phyloP scores from a whole-genome alignment of 2,329 filamentous ascomycete genomes.

The Endoconidiophora laricicola region DNA sequence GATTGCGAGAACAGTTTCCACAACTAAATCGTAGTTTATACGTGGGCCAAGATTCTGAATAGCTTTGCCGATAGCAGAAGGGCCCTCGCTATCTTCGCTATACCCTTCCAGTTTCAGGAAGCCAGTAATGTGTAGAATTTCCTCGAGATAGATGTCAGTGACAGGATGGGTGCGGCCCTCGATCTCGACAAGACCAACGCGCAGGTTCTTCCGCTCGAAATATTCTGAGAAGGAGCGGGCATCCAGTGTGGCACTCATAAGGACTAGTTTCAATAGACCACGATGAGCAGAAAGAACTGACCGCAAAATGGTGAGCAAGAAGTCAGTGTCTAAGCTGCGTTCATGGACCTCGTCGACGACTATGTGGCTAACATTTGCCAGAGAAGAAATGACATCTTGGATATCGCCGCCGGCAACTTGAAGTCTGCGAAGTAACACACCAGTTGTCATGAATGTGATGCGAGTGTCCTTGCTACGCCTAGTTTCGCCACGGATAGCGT shows the following conservation, averaged over 20 bases:
- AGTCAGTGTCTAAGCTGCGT: constrained; percentile 85
- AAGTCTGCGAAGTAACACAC: constrained; percentile 77
- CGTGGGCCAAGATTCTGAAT: constrained; percentile 61
- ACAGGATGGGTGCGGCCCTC: constrained; percentile 81
- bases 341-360: constrained; percentile 97
- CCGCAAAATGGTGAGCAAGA: constrained; percentile 71
- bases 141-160: constrained; percentile 76
- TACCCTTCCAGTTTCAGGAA: constrained; percentile 40
- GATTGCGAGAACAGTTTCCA: constrained; percentile 64
- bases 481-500: constrained; percentile 79
- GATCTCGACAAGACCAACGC: constrained; percentile 72
- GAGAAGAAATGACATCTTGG: constrained; percentile 62
- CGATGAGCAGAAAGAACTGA: constrained; percentile 60
- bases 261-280: constrained; percentile 70
- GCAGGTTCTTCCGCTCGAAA: constrained; percentile 50
- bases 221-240: constrained; percentile 72
- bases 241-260: constrained; percentile 95
- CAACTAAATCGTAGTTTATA: constrained; percentile 82
- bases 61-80: constrained; percentile 42
- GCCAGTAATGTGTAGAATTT: constrained; percentile 64
- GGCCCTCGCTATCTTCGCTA: background rate
- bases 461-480: constrained; percentile 58
- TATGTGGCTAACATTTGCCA: constrained; percentile 84
- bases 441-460: constrained; percentile 91
- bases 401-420: constrained; percentile 39